phyloP scores from a whole-genome alignment of 768 basidiomycete genomes.

The Tephrocybe sp. region DNA sequence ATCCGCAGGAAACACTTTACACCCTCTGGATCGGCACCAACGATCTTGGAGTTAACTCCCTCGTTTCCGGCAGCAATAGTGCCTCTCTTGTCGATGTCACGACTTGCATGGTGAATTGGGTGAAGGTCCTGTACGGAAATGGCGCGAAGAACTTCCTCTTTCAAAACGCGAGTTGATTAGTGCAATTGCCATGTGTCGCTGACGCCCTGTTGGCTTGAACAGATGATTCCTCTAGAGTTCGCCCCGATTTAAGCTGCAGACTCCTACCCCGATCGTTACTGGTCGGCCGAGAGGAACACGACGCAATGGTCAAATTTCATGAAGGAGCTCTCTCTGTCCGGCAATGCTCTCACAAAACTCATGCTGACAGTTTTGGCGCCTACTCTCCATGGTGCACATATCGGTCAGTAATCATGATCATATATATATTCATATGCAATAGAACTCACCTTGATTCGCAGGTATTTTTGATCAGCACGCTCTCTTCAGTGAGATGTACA shows the following conservation, averaged over 20 bases:
- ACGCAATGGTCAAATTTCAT: slow-evolving; percentile 60
- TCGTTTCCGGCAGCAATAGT: slow-evolving; percentile 50
- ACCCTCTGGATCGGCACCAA: slow-evolving; percentile 71
- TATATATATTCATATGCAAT: not conserved
- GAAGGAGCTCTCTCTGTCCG: slow-evolving; percentile 49
- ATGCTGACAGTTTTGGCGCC: slow-evolving; percentile 51
- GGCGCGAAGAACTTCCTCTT: slow-evolving; percentile 71
- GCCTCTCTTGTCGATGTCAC: slow-evolving; percentile 61
- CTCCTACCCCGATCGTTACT: slow-evolving; percentile 52
- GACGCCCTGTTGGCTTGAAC: not conserved
- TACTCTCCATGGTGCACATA: slow-evolving; percentile 50
- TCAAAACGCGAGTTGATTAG: slow-evolving; percentile 51
- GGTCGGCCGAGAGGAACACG: slow-evolving; percentile 49
- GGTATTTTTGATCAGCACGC: slow-evolving; percentile 63
- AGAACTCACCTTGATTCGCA: slow-evolving; percentile 17
- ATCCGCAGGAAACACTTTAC: slow-evolving; percentile 52
- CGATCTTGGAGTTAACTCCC: slow-evolving; percentile 55
- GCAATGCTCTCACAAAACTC: slow-evolving; percentile 51
- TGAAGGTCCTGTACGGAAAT: slow-evolving; percentile 51
- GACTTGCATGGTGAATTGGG: slow-evolving; percentile 59
- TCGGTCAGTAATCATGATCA: slow-evolving; percentile 38
- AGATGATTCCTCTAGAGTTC: slow-evolving; percentile 60
- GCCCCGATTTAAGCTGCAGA: slow-evolving; percentile 45
- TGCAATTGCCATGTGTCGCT: no score
- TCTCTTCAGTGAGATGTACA: slow-evolving; percentile 59